phyloP scores from a whole-genome alignment of 257 asterid species.

The Anisodus tanguticus region DNA sequence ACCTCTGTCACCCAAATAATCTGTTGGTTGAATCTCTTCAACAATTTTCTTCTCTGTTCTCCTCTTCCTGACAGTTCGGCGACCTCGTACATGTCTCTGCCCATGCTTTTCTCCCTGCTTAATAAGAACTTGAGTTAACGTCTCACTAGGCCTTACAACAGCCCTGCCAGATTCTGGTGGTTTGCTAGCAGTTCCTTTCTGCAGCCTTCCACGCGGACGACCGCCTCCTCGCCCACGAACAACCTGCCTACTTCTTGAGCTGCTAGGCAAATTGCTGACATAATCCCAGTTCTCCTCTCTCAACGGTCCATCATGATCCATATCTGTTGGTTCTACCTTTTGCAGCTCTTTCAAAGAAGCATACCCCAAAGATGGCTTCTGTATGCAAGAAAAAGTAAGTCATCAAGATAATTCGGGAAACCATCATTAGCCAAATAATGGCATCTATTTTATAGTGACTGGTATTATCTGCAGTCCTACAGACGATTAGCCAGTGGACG shows the following conservation, averaged over 20 bases:
- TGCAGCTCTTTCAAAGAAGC: constrained; percentile 50
- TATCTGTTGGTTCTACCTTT: constrained; percentile 54
- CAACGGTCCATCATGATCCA: constrained; percentile 49
- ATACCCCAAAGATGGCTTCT: constrained; percentile 57
- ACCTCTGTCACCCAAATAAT: constrained; percentile 38
- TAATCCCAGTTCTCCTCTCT: constrained; percentile 61
- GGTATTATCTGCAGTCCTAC: background rate
- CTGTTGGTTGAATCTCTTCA: constrained; percentile 48
- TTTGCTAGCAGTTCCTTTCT: constrained; percentile 50
- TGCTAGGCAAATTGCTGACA: constrained; percentile 49
- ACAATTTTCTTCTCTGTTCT: constrained; percentile 57
- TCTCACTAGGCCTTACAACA: constrained; percentile 48
- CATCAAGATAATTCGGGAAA: background rate
- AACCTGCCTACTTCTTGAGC: constrained; percentile 57
- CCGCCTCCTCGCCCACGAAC: constrained; percentile 66
- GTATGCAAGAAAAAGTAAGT: constrained; percentile 35
- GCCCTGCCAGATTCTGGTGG: constrained; percentile 48
- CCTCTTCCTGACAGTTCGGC: constrained; percentile 71
- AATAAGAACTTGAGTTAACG: constrained; percentile 60
- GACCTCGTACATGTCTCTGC: constrained; percentile 78
- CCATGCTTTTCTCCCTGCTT: constrained; percentile 65
- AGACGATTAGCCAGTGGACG: background rate
- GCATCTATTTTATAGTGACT: background rate
- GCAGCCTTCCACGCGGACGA: constrained; percentile 69
- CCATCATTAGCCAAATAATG: constrained; percentile 5